phyloP scores from a whole-genome alignment of 495 filamentous ascomycete genomes.

The Cenococcum geophilum region DNA sequence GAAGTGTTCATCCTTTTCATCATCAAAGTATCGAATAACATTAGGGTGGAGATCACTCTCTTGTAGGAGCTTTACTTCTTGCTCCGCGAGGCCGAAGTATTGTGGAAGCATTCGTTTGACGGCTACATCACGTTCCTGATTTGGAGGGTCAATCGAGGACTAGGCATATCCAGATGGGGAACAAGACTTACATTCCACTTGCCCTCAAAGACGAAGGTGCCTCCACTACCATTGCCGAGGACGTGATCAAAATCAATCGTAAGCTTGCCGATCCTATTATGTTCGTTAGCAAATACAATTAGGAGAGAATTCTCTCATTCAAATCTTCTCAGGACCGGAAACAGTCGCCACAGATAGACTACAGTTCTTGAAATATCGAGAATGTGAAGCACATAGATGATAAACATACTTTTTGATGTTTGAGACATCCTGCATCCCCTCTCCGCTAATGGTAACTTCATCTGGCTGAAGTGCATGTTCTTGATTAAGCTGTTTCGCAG shows the following conservation, averaged over 20 bases:
- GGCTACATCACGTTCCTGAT: conserved; percentile 77
- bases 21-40: conserved; percentile 92
- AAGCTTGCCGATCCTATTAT: conserved; percentile 38
- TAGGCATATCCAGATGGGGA: neutral
- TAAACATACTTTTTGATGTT: conserved; percentile 17
- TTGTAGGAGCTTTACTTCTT: conserved; percentile 81
- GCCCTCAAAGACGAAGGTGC: conserved; percentile 41
- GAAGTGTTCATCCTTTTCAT: conserved; percentile 82
- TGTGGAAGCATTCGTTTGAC: conserved; percentile 95
- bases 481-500: conserved; percentile 26
- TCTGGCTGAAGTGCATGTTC: conserved; percentile 29
- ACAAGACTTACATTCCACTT: conserved; percentile 35
- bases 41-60: conserved; percentile 95
- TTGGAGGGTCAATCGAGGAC: conserved; percentile 1
- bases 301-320: too few relatives aligned
- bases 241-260: conserved; percentile 38
- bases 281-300: conserved; percentile 8
- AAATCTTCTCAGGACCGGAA: too few relatives aligned
- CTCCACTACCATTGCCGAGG: conserved; percentile 41
- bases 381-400: neutral
- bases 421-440: conserved; percentile 26
- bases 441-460: conserved; percentile 22
- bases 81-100: conserved; percentile 90
- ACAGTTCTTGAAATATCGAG: too few relatives aligned
- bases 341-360: too few relatives aligned